Base-by-base conservation (phyloP, 2,329 filamentous ascomycete genomes). In the Penicillium sp. region DNA sequence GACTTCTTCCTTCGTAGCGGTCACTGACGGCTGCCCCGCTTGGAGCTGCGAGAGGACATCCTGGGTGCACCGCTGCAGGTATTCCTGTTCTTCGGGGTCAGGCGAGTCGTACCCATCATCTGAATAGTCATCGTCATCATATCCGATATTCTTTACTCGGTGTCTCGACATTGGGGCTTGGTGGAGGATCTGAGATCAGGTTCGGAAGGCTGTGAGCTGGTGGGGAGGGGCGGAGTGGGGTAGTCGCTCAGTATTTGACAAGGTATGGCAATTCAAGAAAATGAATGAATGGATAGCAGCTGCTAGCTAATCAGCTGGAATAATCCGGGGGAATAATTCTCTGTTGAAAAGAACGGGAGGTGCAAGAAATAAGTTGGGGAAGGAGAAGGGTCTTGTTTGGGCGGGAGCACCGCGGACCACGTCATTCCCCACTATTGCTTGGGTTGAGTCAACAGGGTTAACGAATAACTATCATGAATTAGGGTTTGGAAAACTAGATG, bases 1-100 rank as follows among this genome's bases (percentile, higher is more conserved):
- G 59, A 97, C 93, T 69, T 96, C 88, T 35, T 80, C 77, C 56
- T 88, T 84, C 5, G 83, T 81, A n/a, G 83, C 77, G 68, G 80
- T 82, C 64, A 87, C 80, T 58, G 83, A 85, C 60, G 76, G 76
- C 29, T 81, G 78, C 57, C 84, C 79, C 9, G 77, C 73, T 6
- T 85, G 88, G n/a, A 96, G 78, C 8, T 82, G 81, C 58, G 80
- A 79, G 55, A 84, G 82, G 33, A 95, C 88, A 60, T 87, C 81
- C 37, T 81, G 78, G 1, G 87, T 90, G 49, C 86, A 88, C 37
- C 83, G 73, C 37, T 82, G 81, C 82, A 95, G 83, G 58, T 82
- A 77, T 61, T 81, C 79, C 69, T 74, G 70, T 57, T 78, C 77
- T 62, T 77, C 75, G 8, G 73, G 71, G 35, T 77, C 75, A 8